phyloP scores from a whole-genome alignment of 2,329 filamentous ascomycete species.

The Parafenestella ontariensis region DNA sequence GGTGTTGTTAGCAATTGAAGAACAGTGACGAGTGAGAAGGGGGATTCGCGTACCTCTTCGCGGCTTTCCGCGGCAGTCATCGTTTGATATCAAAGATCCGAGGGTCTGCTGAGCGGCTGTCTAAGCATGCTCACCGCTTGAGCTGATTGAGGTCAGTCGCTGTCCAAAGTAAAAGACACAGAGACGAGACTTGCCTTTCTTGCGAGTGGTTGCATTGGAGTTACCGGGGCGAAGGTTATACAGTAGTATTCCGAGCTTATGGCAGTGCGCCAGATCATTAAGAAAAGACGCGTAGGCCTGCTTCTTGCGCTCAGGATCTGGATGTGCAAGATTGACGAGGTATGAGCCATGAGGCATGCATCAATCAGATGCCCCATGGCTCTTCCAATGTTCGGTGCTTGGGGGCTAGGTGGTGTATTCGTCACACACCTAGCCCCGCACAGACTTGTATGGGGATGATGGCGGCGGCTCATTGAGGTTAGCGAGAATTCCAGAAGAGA shows the following conservation, averaged over 20 bases:
- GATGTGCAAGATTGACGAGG: slow-evolving; percentile 91
- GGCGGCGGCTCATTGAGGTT: not conserved
- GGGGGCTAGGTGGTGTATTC: not conserved
- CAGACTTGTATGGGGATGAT: too few relatives aligned
- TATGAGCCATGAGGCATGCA: slow-evolving; percentile 94
- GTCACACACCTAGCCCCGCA: too few relatives aligned
- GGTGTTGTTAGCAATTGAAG: too few relatives aligned
- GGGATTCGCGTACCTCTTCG: too few relatives aligned
- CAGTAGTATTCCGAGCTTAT: slow-evolving; percentile 82
- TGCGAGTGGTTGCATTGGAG: slow-evolving; percentile 69
- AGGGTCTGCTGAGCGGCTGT: not conserved
- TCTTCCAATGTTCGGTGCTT: too few relatives aligned
- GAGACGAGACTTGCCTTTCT: too few relatives aligned
- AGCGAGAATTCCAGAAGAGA: not conserved
- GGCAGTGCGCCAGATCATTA: slow-evolving; percentile 86
- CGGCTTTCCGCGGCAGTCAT: too few relatives aligned
- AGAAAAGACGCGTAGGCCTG: slow-evolving; percentile 88
- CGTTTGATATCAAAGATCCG: too few relatives aligned
- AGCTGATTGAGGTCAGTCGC: too few relatives aligned
- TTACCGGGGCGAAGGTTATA: slow-evolving; percentile 99
- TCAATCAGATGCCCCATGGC: too few relatives aligned
- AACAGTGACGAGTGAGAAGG: too few relatives aligned
- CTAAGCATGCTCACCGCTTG: not conserved
- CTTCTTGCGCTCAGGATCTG: slow-evolving; percentile 77
- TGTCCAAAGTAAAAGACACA: too few relatives aligned